Conservation (phyloP, 192 early-diverging fungal genomes). For the Coemansia sp. region DNA sequence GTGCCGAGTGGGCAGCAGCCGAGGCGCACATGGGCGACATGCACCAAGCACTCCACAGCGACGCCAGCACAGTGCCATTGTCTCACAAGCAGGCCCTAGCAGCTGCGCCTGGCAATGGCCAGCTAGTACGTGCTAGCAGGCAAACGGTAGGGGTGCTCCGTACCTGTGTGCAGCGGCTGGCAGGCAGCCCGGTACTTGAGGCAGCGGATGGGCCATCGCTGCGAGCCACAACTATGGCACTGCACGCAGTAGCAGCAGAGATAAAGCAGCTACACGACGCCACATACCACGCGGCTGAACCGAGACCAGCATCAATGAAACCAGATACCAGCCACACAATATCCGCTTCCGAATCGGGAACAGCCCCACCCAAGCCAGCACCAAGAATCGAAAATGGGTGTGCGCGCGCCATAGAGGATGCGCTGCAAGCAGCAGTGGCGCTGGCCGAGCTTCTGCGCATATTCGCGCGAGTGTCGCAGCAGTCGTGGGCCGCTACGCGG, state of each 20-base stretch:
- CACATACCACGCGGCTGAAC: background rate
- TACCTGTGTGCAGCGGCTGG: slow-evolving; percentile 19
- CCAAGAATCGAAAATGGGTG: background rate
- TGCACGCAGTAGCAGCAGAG: slow-evolving; percentile 12
- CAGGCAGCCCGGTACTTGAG: slow-evolving; percentile 4
- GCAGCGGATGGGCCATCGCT: slow-evolving; percentile 5
- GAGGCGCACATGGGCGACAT: slow-evolving; percentile 14
- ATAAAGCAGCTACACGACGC: slow-evolving; percentile 7
- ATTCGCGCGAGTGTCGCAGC: slow-evolving; percentile 32
- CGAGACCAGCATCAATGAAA: background rate
- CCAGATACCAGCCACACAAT: background rate
- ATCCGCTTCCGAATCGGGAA: slow-evolving; percentile 13
- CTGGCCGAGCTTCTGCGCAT: slow-evolving; percentile 37
- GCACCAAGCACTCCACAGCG: slow-evolving; percentile 8
- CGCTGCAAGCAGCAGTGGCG: slow-evolving; percentile 13
- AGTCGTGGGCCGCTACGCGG: slow-evolving; percentile 23
- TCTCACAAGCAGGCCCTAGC: background rate
- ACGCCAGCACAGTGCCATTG: background rate
- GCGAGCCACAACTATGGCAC: slow-evolving; percentile 9
- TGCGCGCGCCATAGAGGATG: slow-evolving; percentile 4
- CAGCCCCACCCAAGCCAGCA: background rate
- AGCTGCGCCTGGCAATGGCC: background rate
- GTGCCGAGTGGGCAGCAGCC: slow-evolving; percentile 16
- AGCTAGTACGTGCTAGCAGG: slow-evolving; percentile 20
- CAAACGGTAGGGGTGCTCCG: slow-evolving; percentile 26